These are phyloP conservation scores for Colletotrichum tabaci DNA, from an alignment of 2,329 filamentous ascomycete genomes.

Conservation along the genomic window DNA sequence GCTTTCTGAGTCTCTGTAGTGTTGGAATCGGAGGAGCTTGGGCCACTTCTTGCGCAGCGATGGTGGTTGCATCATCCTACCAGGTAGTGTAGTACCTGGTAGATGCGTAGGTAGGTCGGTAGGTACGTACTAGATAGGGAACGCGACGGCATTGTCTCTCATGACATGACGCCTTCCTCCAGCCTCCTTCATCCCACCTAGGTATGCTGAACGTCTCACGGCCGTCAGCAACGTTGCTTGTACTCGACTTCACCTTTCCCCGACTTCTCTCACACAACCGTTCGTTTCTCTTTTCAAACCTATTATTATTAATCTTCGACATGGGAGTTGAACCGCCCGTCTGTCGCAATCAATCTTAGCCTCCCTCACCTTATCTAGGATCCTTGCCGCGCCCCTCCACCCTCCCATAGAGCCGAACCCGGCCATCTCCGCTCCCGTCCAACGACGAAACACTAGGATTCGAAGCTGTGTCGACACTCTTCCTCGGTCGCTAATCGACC, in stretches of 20 bases:
- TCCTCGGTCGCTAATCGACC: background rate
- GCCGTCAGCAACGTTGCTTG: background rate
- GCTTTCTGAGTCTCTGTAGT: background rate
- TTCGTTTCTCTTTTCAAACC: background rate
- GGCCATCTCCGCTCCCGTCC: background rate
- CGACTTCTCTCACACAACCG: background rate
- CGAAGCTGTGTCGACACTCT: slow-evolving; percentile 2
- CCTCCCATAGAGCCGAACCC: slow-evolving; percentile 10
- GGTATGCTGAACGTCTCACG: background rate
- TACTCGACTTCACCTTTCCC: background rate
- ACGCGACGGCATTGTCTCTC: background rate
- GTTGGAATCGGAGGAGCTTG: slow-evolving; percentile 54
- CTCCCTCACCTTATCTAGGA: slow-evolving; percentile 2
- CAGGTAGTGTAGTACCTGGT: no score
- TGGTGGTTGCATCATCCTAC: slow-evolving; percentile 17
- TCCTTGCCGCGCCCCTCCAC: background rate
- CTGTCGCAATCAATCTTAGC: background rate
- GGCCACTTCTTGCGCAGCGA: slow-evolving; percentile 39
- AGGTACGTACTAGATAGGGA: background rate
- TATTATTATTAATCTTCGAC: background rate
- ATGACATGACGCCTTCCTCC: slow-evolving; percentile 37
- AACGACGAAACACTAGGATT: background rate
- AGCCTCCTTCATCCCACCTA: slow-evolving; percentile 16
- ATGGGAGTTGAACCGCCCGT: background rate
- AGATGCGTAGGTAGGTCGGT: no score